Conservation (phyloP, 2,329 filamentous ascomycete genomes). For the Aureobasidium lini region DNA sequence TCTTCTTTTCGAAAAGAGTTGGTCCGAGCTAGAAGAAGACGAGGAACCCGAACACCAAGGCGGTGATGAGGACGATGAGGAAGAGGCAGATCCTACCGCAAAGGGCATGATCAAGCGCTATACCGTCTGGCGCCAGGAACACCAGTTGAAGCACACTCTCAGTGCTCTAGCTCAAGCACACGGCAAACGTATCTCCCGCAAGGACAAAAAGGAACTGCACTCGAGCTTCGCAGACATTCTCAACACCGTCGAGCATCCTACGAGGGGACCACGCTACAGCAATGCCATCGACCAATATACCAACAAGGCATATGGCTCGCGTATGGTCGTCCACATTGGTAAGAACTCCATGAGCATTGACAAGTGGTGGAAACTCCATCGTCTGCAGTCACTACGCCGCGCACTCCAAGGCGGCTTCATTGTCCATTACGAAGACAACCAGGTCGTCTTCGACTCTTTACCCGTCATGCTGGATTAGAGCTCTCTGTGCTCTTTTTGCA, state of each 20-base stretch:
- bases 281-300: conserved; percentile 56
- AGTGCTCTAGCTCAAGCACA: conserved; percentile 53
- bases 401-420: conserved; percentile 56
- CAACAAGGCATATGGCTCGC: conserved; percentile 53
- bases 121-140: conserved; percentile 57
- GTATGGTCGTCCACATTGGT: conserved; percentile 55
- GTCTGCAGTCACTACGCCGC: conserved; percentile 54
- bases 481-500: neutral
- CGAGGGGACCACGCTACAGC: conserved; percentile 58
- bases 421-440: conserved; percentile 56
- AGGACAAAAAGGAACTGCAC: conserved; percentile 60
- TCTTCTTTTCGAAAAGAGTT: conserved; percentile 69
- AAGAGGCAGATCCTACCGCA: conserved; percentile 37
- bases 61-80: conserved; percentile 36
- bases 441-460: conserved; percentile 52
- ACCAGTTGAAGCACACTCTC: conserved; percentile 53
- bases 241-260: conserved; percentile 58
- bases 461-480: conserved; percentile 33
- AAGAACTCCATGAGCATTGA: conserved; percentile 58
- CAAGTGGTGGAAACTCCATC: conserved; percentile 66
- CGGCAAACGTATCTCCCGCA: conserved; percentile 56
- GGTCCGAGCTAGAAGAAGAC: conserved; percentile 50
- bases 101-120: conserved; percentile 55
- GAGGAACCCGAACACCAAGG: conserved; percentile 36
- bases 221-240: conserved; percentile 59